A percentile compares a stretch with the other conserved stretches of the same genome.
Evolutionary conservation across 352 stramenopile species (phyloP).

Genomic region (Aphanomyces euteiches): DNA sequence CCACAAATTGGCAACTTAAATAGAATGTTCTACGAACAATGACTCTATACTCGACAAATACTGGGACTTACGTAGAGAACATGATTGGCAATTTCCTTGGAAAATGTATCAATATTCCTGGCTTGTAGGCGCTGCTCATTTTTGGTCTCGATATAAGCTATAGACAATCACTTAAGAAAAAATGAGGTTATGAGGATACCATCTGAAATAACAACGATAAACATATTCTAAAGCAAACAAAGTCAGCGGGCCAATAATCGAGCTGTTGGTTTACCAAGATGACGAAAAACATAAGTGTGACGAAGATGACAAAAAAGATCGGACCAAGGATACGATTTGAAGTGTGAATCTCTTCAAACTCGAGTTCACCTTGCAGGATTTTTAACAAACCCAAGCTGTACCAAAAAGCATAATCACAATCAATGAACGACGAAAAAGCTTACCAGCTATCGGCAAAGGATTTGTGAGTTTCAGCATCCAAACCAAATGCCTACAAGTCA

Average conservation of each 20-base stretch:
- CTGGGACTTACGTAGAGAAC: slow-evolving; percentile 9
- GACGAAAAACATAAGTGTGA: slow-evolving; percentile 30
- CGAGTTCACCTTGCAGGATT: slow-evolving; percentile 30
- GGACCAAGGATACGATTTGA: slow-evolving; percentile 26
- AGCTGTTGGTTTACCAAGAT: background rate
- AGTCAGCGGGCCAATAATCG: background rate
- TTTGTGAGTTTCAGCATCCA: slow-evolving; percentile 17
- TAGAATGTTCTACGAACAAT: slow-evolving; percentile 1
- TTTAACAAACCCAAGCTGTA: slow-evolving; percentile 20
- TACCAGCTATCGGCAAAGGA: slow-evolving; percentile 25
- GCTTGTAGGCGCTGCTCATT: slow-evolving; percentile 13
- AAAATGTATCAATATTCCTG: slow-evolving; percentile 23
- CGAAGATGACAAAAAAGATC: slow-evolving; percentile 30
- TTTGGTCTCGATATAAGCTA: slow-evolving; percentile 28
- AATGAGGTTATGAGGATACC: background rate
- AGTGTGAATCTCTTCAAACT: slow-evolving; percentile 25
- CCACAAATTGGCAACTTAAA: slow-evolving; percentile 9
- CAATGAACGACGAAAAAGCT: background rate
- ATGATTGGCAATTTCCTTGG: slow-evolving; percentile 20
- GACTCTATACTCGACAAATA: background rate
- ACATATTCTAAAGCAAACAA: slow-evolving; percentile 28
- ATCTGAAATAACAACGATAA: slow-evolving; percentile 31
- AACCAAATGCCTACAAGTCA: slow-evolving; percentile 26
- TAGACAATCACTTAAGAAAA: too few species aligned
- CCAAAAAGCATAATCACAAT: background rate